Evolutionary conservation across 129 eudicot genomes (phyloP).

Genomic region (Flaveria brownii): DNA sequence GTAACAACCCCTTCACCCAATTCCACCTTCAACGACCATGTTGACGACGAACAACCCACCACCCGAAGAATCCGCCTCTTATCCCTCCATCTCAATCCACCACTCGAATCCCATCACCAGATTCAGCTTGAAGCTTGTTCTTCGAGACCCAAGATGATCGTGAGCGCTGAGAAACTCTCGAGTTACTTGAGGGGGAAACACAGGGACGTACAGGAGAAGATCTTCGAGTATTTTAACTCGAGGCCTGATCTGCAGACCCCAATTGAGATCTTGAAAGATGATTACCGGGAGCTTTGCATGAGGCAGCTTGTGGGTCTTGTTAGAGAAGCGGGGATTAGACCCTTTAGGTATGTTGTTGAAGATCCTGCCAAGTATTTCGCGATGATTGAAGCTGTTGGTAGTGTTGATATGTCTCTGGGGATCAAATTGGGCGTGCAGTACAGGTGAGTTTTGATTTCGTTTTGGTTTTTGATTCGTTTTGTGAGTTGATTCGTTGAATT

Average conservation of each 20-base stretch:
- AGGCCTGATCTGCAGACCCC: slow-evolving; percentile 92
- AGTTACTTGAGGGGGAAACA: slow-evolving; percentile 71
- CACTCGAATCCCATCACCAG: slow-evolving; percentile 3
- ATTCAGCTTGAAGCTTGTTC: slow-evolving; percentile 51
- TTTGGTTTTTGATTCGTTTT: not conserved
- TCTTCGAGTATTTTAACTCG: slow-evolving; percentile 65
- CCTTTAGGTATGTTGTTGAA: slow-evolving; percentile 64
- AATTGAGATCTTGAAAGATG: slow-evolving; percentile 75
- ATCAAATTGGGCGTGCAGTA: slow-evolving; percentile 95
- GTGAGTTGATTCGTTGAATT: too few species aligned
- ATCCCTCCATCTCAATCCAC: slow-evolving; percentile 61
- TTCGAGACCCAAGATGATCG: slow-evolving; percentile 43
- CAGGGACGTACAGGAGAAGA: slow-evolving; percentile 69
- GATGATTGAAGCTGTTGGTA: slow-evolving; percentile 80
- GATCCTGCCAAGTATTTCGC: slow-evolving; percentile 91
- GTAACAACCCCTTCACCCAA: slow-evolving; percentile 13
- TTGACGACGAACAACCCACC: slow-evolving; percentile 37
- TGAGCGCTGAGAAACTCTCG: slow-evolving; percentile 41
- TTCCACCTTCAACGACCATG: not conserved
- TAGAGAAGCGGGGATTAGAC: slow-evolving; percentile 79
- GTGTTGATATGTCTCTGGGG: slow-evolving; percentile 92
- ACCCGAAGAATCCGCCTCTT: slow-evolving; percentile 64
- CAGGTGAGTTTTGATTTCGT: slow-evolving; percentile 44
- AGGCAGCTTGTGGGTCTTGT: slow-evolving; percentile 72
- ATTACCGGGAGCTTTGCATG: slow-evolving; percentile 80